Percentiles rank a stretch among this genome's conserved stretches.
These are phyloP conservation scores for Daldinia sp. DNA, from an alignment of 2,329 filamentous ascomycete genomes.

Conservation along the genomic window DNA sequence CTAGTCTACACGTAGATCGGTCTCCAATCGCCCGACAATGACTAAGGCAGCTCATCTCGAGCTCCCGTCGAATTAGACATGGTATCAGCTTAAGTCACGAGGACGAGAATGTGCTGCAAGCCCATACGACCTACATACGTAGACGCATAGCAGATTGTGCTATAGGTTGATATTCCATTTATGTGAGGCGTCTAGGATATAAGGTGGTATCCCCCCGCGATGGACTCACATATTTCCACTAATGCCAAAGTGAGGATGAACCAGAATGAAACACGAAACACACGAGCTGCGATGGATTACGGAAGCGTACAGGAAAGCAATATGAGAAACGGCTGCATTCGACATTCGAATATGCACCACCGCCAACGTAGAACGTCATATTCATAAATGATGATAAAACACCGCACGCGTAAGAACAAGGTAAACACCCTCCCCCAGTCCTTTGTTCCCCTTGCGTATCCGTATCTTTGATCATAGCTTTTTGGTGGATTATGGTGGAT, in stretches of 20 bases:
- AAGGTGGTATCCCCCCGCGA: conserved; percentile 27
- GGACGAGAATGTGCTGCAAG: conserved; percentile 29
- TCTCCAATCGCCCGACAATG: conserved; percentile 34
- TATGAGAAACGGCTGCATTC: background rate
- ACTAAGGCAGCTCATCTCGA: conserved; percentile 14
- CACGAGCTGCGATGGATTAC: background rate
- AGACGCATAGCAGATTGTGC: conserved; percentile 20
- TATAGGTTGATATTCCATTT: conserved; percentile 27
- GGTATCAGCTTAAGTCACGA: conserved; percentile 32
- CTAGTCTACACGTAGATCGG: conserved; percentile 29
- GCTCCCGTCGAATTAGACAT: conserved; percentile 5
- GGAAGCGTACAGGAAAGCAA: background rate
- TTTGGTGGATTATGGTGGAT: no score
- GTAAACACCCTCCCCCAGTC: background rate
- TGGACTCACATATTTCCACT: conserved; percentile 28
- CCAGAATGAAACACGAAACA: conserved; percentile 5
- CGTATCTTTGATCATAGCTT: conserved; percentile 22
- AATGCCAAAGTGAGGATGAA: conserved; percentile 9
- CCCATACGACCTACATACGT: conserved; percentile 25
- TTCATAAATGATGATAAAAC: no score
- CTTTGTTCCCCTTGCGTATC: background rate
- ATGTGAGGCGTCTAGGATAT: conserved; percentile 11
- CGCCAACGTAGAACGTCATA: background rate
- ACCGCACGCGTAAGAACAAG: background rate
- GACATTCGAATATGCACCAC: no score